These are phyloP conservation scores for Cnidoscolus chayamansa DNA, from an alignment of 441 rosid genomes.

Conservation along the genomic window DNA sequence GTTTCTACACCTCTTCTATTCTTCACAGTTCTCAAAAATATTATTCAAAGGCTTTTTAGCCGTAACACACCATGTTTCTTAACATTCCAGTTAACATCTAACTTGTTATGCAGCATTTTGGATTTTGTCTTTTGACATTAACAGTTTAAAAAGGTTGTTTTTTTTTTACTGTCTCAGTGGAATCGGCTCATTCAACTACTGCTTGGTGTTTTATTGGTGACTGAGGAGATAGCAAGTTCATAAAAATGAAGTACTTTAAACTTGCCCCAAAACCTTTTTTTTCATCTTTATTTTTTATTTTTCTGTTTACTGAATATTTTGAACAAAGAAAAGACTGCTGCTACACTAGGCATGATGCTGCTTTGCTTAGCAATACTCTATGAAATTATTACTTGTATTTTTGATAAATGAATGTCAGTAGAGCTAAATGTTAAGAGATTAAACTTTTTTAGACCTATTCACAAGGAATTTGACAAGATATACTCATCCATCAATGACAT, in stretches of 20 bases:
- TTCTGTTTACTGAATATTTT: neutral
- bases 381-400: neutral
- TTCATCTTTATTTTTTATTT: neutral
- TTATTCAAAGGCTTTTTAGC: neutral
- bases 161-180: conserved; percentile 21
- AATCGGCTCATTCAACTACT: conserved; percentile 27
- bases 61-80: neutral
- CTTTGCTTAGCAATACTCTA: neutral
- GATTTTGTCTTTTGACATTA: neutral
- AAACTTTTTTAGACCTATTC: neutral
- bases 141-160: neutral
- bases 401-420: neutral
- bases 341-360: neutral
- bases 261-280: neutral
- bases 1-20: neutral
- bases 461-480: neutral
- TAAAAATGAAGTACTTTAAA: conserved; percentile 35
- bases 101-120: neutral
- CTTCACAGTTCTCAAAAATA: neutral
- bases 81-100: neutral
- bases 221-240: conserved; percentile 20
- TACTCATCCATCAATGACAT: neutral
- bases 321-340: neutral
- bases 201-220: conserved; percentile 19
- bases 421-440: neutral